Conservation (phyloP, 2,329 filamentous ascomycete genomes). For the Dactylellina drechsleri region DNA sequence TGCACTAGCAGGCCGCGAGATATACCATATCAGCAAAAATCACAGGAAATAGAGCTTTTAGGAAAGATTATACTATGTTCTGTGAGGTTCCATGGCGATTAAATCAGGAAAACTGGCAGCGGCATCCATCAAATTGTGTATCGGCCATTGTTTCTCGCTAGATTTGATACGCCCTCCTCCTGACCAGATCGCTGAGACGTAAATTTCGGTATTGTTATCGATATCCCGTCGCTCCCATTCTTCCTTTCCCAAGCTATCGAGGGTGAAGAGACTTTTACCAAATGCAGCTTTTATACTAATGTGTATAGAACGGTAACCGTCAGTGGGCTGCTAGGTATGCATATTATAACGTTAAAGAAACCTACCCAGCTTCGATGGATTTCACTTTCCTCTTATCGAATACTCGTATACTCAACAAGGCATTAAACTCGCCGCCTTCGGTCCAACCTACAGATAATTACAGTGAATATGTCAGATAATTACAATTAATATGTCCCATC, state of each 20-base stretch:
- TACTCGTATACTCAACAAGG: slow-evolving; percentile 58
- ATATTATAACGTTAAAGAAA: background rate
- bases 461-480: background rate
- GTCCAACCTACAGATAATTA: slow-evolving; percentile 55
- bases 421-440: slow-evolving; percentile 60
- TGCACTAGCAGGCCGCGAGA: slow-evolving; percentile 41
- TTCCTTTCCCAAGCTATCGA: slow-evolving; percentile 47
- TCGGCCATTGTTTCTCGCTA: slow-evolving; percentile 57
- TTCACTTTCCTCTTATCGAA: slow-evolving; percentile 56
- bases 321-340: no score
- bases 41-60: background rate
- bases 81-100: slow-evolving; percentile 57
- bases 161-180: slow-evolving; percentile 59
- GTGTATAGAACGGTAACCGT: no score
- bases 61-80: slow-evolving; percentile 54
- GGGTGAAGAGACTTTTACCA: slow-evolving; percentile 49
- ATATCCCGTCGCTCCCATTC: slow-evolving; percentile 54
- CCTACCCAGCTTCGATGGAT: slow-evolving; percentile 54
- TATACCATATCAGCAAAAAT: background rate
- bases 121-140: slow-evolving; percentile 56
- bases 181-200: slow-evolving; percentile 58
- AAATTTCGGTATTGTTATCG: slow-evolving; percentile 56
- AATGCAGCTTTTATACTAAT: slow-evolving; percentile 53
- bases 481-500: background rate
- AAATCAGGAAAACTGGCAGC: slow-evolving; percentile 58